Percentiles rank a stretch among this genome's conserved stretches.
Evolutionary conservation across 192 early-diverging fungal species (phyloP).

Genomic region (Linnemannia exigua): DNA sequence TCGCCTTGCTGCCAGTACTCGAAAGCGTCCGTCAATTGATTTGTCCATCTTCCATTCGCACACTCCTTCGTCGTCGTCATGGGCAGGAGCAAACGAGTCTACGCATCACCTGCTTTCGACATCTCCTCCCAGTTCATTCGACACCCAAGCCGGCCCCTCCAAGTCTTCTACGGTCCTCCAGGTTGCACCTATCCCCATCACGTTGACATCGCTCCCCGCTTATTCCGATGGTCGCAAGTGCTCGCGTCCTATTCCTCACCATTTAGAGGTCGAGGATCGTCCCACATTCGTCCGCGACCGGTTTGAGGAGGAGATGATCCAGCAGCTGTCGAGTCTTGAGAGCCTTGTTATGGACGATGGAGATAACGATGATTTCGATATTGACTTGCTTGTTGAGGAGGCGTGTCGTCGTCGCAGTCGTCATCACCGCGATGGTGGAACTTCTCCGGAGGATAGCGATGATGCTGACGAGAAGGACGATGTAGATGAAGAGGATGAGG

Average conservation of each 20-base stretch:
- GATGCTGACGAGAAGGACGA: slow-evolving; percentile 5
- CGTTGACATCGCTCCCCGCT: slow-evolving; percentile 14
- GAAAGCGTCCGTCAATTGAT: slow-evolving; percentile 11
- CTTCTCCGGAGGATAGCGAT: slow-evolving; percentile 20
- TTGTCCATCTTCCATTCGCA: slow-evolving; percentile 17
- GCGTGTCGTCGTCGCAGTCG: background rate
- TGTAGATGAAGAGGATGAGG: background rate
- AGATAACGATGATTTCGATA: slow-evolving; percentile 23
- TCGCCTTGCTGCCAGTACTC: slow-evolving; percentile 11
- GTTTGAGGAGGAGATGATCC: slow-evolving; percentile 54
- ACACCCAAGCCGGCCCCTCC: background rate
- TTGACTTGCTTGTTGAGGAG: slow-evolving; percentile 12
- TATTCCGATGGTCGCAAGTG: background rate
- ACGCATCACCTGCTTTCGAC: background rate
- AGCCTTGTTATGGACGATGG: slow-evolving; percentile 44
- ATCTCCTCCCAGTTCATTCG: background rate
- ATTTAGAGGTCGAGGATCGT: slow-evolving; percentile 22
- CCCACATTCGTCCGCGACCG: slow-evolving; percentile 43
- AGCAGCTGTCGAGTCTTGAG: slow-evolving; percentile 41
- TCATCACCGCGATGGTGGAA: background rate
- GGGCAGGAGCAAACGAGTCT: background rate
- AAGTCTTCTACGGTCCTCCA: background rate
- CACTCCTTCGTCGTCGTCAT: background rate
- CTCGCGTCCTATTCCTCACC: slow-evolving; percentile 31
- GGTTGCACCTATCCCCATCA: slow-evolving; percentile 33